Evolutionary conservation across 2,329 filamentous ascomycete species (phyloP), one percentile per base, ranked within the genome.

Genomic region (Xenosphaeropsis pyriputrescens): DNA sequence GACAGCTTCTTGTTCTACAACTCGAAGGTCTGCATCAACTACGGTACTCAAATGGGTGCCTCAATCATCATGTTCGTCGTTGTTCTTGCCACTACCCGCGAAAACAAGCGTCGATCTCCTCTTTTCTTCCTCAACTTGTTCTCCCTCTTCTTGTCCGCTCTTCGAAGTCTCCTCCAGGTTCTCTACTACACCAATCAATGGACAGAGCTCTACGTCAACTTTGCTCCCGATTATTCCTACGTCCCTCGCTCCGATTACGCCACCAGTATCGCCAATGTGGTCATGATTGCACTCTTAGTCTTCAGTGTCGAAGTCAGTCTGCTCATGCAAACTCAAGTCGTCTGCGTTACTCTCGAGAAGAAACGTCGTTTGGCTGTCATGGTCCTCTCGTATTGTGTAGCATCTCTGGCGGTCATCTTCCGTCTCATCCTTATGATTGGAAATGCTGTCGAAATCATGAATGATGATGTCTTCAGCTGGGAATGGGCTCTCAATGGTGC

Each of bases 301-400:
- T 52, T 67, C 32, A 65, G 64, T 35, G 63, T 79, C 43, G 67
- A 77, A 50, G 45, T 60, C 5, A 79, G 75, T 4, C 61, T 83
- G 14, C 62, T 76, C 29, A 53, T 80, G 12, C 78, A 83, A 50
- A 66, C 76, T 8, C 64, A 70, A 36, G 72, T 75, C n/a, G 67
- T 81, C 31, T 75, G 69, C 50, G 59, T 50, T 26, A 41, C 40
- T 12, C 42, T 68, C 32, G 49, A 66, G 15, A 53, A 52, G 2
- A 53, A 57, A 15, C 63, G 67, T 38, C 62, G 65, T 22, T 49
- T 51, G 37, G 18, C 57, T 3, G 59, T 78, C 41, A 61, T 71
- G 30, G 51, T 48, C 4, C 34, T 63, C 12, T 75, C 72, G 0
- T 49, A 57, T 2, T 18, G 65, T 1, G 52, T 78, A 18, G 68